Conservation (phyloP, 768 basidiomycete genomes). For the Polyporus arcularius region DNA sequence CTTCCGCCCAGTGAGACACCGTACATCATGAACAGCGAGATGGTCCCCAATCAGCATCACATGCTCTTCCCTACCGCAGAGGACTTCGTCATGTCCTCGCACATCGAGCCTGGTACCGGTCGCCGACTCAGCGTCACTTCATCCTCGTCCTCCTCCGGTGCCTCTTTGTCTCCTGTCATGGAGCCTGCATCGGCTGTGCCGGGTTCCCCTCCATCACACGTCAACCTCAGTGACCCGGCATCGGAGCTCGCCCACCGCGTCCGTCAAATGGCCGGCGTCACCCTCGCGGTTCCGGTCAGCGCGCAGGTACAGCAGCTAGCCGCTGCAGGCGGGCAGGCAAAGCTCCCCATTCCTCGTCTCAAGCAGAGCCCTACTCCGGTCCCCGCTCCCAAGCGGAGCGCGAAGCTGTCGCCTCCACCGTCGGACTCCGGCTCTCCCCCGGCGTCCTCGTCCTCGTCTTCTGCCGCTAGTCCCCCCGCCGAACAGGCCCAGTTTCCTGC, state of each 20-base stretch:
- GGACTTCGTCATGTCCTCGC: slow-evolving; percentile 15
- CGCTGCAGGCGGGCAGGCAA: slow-evolving; percentile 35
- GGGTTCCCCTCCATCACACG: slow-evolving; percentile 25
- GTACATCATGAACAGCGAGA: slow-evolving; percentile 13
- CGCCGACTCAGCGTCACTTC: slow-evolving; percentile 58
- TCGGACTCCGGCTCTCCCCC: slow-evolving; percentile 21
- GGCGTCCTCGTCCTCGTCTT: slow-evolving; percentile 26
- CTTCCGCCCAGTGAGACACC: slow-evolving; percentile 7
- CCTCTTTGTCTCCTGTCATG: slow-evolving; percentile 51
- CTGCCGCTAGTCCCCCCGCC: slow-evolving; percentile 41
- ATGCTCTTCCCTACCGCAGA: slow-evolving; percentile 19
- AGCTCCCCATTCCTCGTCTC: slow-evolving; percentile 54
- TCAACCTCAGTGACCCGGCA: slow-evolving; percentile 30
- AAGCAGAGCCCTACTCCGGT: slow-evolving; percentile 44
- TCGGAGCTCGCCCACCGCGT: slow-evolving; percentile 40
- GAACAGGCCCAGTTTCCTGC: slow-evolving; percentile 18
- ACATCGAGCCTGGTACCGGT: slow-evolving; percentile 22
- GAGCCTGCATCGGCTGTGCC: slow-evolving; percentile 37
- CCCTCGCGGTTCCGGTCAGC: slow-evolving; percentile 39
- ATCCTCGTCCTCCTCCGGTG: slow-evolving; percentile 53
- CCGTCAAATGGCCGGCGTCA: slow-evolving; percentile 39
- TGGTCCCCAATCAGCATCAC: slow-evolving; percentile 10
- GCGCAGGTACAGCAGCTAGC: slow-evolving; percentile 35
- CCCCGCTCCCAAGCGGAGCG: slow-evolving; percentile 28
- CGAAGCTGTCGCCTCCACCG: slow-evolving; percentile 19